A percentile compares a stretch with the other conserved stretches of the same genome.
phyloP scores from a whole-genome alignment of 1,284 basidiomycete species.

The Phylloboletellus chloephorus region DNA sequence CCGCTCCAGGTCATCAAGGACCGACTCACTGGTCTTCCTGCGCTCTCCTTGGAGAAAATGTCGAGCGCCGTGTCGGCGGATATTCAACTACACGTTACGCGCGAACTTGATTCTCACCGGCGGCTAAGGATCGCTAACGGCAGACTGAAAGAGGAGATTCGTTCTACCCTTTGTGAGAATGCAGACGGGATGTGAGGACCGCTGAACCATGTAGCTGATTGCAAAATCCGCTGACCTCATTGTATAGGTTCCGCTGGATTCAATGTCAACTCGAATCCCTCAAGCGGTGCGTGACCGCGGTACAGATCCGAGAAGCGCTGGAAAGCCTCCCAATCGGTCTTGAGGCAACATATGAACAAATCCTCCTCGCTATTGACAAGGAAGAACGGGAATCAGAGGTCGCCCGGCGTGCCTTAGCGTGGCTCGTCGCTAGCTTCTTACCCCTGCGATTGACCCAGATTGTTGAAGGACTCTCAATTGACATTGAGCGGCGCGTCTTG shows the following conservation, averaged over 20 bases:
- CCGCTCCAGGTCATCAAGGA: constrained; percentile 9
- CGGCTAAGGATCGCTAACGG: constrained; percentile 2
- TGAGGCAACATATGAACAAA: constrained; percentile 8
- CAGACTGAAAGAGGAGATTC: constrained; percentile 11
- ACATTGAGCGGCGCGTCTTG: not conserved
- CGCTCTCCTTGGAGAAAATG: constrained; percentile 9
- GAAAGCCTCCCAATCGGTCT: constrained; percentile 4
- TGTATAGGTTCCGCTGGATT: constrained; percentile 11
- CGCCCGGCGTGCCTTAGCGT: constrained; percentile 2
- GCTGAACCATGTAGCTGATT: too few relatives aligned
- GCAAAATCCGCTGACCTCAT: accelerated
- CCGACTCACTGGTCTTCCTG: not conserved
- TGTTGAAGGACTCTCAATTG: constrained; percentile 8
- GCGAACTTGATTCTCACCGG: constrained; percentile 12
- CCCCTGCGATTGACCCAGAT: constrained; percentile 13
- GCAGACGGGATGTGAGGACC: constrained; percentile 11
- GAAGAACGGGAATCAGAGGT: not conserved
- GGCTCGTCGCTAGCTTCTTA: constrained; percentile 7
- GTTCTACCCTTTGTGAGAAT: not conserved
- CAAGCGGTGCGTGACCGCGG: not conserved
- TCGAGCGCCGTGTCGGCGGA: not conserved
- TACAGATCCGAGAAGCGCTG: not conserved
- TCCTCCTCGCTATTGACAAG: constrained; percentile 3
- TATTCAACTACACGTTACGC: constrained; percentile 9
- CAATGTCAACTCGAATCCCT: constrained; percentile 8